A percentile compares a stretch with the other conserved stretches of the same genome.
These are phyloP conservation scores for Monosporascus sp. DNA, from an alignment of 2,329 filamentous ascomycete genomes.

Conservation along the genomic window DNA sequence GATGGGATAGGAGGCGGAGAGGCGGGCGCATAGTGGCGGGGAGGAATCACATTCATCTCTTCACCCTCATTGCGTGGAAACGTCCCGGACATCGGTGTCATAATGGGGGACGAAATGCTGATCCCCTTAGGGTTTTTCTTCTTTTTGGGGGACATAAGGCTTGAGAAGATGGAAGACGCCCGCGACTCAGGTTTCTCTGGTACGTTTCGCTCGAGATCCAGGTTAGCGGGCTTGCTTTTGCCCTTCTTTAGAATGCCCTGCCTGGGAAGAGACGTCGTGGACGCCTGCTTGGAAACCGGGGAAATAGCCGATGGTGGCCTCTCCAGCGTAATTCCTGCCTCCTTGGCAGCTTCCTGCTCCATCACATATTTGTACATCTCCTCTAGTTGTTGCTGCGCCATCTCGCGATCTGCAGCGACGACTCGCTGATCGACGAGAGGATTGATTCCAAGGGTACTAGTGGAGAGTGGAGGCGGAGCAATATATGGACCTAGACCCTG, in stretches of 20 bases:
- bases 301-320: conserved; percentile 34
- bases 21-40: conserved; percentile 52
- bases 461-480: conserved; percentile 40
- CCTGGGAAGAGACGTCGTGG: conserved; percentile 28
- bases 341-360: conserved; percentile 73
- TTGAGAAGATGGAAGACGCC: conserved; percentile 54
- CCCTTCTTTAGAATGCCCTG: conserved; percentile 41
- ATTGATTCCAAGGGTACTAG: conserved; percentile 54
- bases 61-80: conserved; percentile 51
- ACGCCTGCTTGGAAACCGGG: conserved; percentile 28
- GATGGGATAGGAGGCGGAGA: conserved; percentile 52
- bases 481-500: conserved; percentile 36
- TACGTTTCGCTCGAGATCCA: conserved; percentile 33
- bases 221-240: conserved; percentile 30
- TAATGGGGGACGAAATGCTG: conserved; percentile 59
- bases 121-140: conserved; percentile 44
- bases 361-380: conserved; percentile 88
- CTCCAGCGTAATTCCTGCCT: conserved; percentile 46
- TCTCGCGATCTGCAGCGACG: conserved; percentile 66
- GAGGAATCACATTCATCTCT: conserved; percentile 53
- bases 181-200: conserved; percentile 50
- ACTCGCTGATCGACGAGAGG: conserved; percentile 71
- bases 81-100: conserved; percentile 56
- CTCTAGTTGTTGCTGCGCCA: conserved; percentile 78
- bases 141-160: conserved; percentile 55